A percentile compares a stretch with the other conserved stretches of the same genome.
Conservation (phyloP, 1,139 yeast species). For the Kodamaea suecica region DNA sequence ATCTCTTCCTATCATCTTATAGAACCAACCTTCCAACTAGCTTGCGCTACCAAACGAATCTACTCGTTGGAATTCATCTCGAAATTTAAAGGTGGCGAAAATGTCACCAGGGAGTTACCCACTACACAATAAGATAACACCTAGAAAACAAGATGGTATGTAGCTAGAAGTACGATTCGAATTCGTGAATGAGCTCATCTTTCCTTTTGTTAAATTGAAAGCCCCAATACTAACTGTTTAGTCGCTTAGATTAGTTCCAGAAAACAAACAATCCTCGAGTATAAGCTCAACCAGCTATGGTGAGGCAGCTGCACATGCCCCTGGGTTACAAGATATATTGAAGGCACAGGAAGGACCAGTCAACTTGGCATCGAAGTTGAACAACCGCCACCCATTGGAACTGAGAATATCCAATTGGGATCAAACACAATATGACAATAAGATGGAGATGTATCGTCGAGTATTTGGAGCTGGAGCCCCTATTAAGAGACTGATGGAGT, state of each 20-base stretch:
- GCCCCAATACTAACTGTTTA: constrained; percentile 12
- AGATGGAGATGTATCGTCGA: constrained; percentile 75
- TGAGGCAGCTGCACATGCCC: constrained; percentile 56
- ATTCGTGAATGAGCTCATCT: no score
- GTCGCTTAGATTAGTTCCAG: constrained; percentile 54
- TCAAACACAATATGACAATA: constrained; percentile 62
- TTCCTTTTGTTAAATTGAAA: no score
- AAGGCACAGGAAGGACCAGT: constrained; percentile 59
- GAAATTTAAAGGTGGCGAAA: no score
- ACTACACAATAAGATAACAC: no score
- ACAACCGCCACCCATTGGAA: constrained; percentile 87
- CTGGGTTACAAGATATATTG: constrained; percentile 58
- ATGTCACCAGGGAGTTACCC: no score
- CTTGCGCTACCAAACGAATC: no score
- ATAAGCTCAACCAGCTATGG: constrained; percentile 51
- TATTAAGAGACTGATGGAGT: constrained; percentile 83
- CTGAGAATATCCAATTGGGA: constrained; percentile 78
- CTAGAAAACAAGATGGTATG: no score
- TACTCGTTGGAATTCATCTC: no score
- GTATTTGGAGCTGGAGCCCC: constrained; percentile 94
- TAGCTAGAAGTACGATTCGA: no score
- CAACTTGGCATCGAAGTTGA: constrained; percentile 63
- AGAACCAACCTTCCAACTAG: no score
- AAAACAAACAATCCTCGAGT: constrained; percentile 34
- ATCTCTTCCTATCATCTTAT: no score